Percentiles rank a stretch among this genome's conserved stretches.
These are phyloP conservation scores for Calonectria henricotiae DNA, from an alignment of 2,329 filamentous ascomycete species.

Conservation along the genomic window DNA sequence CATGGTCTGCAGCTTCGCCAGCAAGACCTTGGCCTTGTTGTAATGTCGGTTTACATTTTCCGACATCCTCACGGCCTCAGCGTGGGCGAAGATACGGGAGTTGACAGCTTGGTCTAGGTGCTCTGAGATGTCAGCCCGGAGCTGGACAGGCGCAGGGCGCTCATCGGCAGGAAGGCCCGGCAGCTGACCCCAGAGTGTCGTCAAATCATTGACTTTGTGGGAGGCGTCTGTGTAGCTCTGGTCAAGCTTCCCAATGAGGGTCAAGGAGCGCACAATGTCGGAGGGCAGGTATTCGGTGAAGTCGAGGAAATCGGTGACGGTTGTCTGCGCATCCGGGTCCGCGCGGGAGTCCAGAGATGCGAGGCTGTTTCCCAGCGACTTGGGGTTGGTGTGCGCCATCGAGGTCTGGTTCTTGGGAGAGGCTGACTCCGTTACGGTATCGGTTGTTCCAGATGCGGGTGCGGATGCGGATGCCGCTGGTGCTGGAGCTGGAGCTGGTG, in stretches of 20 bases:
- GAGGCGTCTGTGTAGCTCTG: slow-evolving; percentile 72
- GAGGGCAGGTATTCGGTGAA: slow-evolving; percentile 80
- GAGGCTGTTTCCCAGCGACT: slow-evolving; percentile 54
- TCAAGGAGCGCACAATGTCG: slow-evolving; percentile 77
- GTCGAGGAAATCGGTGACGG: slow-evolving; percentile 80
- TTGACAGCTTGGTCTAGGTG: slow-evolving; percentile 70
- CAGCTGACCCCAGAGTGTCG: slow-evolving; percentile 71
- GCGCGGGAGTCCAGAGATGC: slow-evolving; percentile 67
- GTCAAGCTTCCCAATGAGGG: slow-evolving; percentile 77
- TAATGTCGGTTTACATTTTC: slow-evolving; percentile 77
- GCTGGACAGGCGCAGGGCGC: slow-evolving; percentile 65
- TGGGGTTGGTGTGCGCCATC: slow-evolving; percentile 50
- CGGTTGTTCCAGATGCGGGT: slow-evolving; percentile 20
- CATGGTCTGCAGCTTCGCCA: slow-evolving; percentile 74
- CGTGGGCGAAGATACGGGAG: slow-evolving; percentile 73
- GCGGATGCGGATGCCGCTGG: neutral
- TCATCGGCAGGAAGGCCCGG: slow-evolving; percentile 66
- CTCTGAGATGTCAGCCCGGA: slow-evolving; percentile 75
- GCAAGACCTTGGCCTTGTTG: slow-evolving; percentile 72
- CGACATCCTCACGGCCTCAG: slow-evolving; percentile 76
- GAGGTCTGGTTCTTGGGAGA: slow-evolving; percentile 52
- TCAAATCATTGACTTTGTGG: slow-evolving; percentile 70
- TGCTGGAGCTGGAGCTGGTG: slow-evolving; percentile 28
- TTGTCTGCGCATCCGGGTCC: slow-evolving; percentile 79
- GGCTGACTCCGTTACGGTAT: slow-evolving; percentile 49